phyloP scores from a whole-genome alignment of 495 filamentous ascomycete genomes.

The Neurospora hispaniola region DNA sequence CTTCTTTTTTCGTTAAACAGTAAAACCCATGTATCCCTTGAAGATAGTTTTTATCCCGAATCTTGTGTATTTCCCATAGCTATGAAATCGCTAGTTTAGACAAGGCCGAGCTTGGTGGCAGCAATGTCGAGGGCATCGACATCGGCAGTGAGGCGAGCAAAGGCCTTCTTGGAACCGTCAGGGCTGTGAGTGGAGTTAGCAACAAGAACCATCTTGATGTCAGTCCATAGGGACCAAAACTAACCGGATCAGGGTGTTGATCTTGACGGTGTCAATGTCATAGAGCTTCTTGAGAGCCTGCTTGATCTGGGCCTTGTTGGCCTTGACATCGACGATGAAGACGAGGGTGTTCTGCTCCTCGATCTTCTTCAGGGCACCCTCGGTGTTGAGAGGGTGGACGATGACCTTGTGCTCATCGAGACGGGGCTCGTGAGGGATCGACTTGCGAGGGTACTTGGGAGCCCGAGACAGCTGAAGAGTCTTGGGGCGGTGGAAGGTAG shows the following conservation, averaged over 20 bases:
- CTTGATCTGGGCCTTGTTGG: conserved; percentile 99
- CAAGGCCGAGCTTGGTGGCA: conserved; percentile 95
- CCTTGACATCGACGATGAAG: conserved; percentile 96
- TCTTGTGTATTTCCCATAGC: conserved; percentile 1
- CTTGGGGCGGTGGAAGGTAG: conserved; percentile 96
- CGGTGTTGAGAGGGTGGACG: conserved; percentile 81
- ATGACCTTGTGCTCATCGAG: conserved; percentile 91
- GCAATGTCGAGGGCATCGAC: conserved; percentile 99
- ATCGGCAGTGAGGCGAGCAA: conserved; percentile 84
- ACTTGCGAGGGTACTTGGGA: conserved; percentile 96
- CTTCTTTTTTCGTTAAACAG: not conserved
- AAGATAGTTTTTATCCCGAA: not conserved
- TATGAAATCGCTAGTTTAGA: conserved; percentile 45
- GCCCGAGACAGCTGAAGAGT: conserved; percentile 82
- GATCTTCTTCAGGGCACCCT: conserved; percentile 99
- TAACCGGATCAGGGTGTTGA: conserved; percentile 97
- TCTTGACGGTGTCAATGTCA: conserved; percentile 94
- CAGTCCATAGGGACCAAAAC: conserved; percentile 13
- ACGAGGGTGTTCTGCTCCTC: conserved; percentile 99
- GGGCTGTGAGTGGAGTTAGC: conserved; percentile 45
- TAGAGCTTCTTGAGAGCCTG: conserved; percentile 97
- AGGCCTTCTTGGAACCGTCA: conserved; percentile 98
- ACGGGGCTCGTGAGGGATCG: conserved; percentile 75
- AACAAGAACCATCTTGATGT: not conserved
- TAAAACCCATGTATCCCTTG: not conserved